A percentile compares a stretch with the other conserved stretches of the same genome.
These are phyloP conservation scores for Microcyclospora pomicola DNA, from an alignment of 2,329 filamentous ascomycete species.

Conservation along the genomic window DNA sequence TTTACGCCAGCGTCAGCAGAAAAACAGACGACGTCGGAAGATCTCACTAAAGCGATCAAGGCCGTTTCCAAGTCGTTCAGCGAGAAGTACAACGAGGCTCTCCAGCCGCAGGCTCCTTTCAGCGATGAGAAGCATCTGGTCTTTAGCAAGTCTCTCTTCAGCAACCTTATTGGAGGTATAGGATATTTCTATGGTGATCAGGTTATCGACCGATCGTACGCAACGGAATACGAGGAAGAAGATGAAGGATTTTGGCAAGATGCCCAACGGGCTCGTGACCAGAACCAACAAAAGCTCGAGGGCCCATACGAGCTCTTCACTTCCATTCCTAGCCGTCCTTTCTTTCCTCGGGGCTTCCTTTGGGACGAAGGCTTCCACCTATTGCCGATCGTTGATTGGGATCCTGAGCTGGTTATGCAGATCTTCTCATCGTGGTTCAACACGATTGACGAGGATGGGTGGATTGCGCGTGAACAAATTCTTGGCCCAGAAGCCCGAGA, in stretches of 20 bases:
- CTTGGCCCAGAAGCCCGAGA: conserved; percentile 80
- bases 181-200: conserved; percentile 89
- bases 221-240: conserved; percentile 87
- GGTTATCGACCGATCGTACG: conserved; percentile 78
- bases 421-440: conserved; percentile 93
- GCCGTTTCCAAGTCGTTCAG: conserved; percentile 54
- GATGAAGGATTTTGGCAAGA: conserved; percentile 94
- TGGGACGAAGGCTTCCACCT: conserved; percentile 99
- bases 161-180: conserved; percentile 84
- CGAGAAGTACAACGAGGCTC: conserved; percentile 57
- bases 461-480: conserved; percentile 95
- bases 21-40: conserved; percentile 31
- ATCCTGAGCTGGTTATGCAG: conserved; percentile 72
- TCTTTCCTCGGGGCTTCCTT: conserved; percentile 91
- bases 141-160: conserved; percentile 84
- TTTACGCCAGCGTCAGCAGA: conserved; percentile 62
- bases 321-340: conserved; percentile 79
- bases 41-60: conserved; percentile 57
- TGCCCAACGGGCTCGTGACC: conserved; percentile 61
- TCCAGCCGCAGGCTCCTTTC: conserved; percentile 66
- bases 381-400: conserved; percentile 83
- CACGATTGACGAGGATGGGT: conserved; percentile 90
- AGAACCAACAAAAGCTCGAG: conserved; percentile 55
- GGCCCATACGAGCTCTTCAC: conserved; percentile 83
- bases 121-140: conserved; percentile 51